Evolutionary conservation across 495 filamentous ascomycete genomes (phyloP), one percentile per base, ranked within the genome.

Genomic region (Hypoxylon trugodes): DNA sequence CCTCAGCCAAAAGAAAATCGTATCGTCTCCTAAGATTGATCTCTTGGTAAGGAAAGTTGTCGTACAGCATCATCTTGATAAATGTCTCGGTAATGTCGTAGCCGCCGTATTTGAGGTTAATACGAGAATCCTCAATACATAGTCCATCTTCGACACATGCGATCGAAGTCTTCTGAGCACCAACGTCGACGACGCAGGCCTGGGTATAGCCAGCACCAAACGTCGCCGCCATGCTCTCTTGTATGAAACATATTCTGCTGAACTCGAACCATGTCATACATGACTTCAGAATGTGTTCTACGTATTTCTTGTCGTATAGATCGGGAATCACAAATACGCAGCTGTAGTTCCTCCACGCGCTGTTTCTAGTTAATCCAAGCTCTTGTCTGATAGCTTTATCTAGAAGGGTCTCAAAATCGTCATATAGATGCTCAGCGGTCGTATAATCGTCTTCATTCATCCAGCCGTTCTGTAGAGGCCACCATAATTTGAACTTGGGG

Each of bases 121-220:
- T 81, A 24, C 84, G 73, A 4, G 95, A 98, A 63, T 96, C 93
- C 61, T 96, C 93, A 24, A 96, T 79, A 72, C 90, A 93, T 81
- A 98, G 90, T 9, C 95, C 95, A 72, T 98, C 95, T 69, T 98
- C 95, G 22, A 98, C 96, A 69, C 95, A 98, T 66, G 92, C 93
- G 32, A 98, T 92, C 1, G 96, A 97, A 2, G 95, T 98, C 81
- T 98, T 98, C 76, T 98, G 93, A 2, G 95, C 96, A 13, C 95
- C 95, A 36, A 98, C 89, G 72, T 98, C 95, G 4, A 98, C 93
- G 53, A 98, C 92, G 70, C 96, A 98, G 13, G 91, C 90, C 36
- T 86, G 90, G 4, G 92, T 92, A 67, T 92, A 96, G 1, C 96
- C 95, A 9, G 93, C 96, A n/a, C 95, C 95, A 71, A 96, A 98